Percentiles rank a stretch among this genome's conserved stretches.
These are phyloP conservation scores for Amanita brunnescens DNA, from an alignment of 768 basidiomycete species.

Conservation along the genomic window DNA sequence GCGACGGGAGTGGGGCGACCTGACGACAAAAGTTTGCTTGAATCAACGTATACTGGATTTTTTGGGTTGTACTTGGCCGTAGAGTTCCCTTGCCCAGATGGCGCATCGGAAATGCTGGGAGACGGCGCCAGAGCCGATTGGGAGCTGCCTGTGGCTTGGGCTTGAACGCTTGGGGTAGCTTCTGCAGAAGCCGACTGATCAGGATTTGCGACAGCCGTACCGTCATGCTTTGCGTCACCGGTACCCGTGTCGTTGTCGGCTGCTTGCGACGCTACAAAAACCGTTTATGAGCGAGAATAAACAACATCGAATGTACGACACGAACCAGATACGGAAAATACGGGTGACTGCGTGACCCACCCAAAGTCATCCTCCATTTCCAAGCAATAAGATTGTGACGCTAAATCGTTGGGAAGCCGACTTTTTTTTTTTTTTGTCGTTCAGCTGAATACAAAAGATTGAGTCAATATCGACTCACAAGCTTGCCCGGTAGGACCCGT, in stretches of 20 bases:
- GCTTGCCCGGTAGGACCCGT: background rate
- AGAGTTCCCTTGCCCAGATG: background rate
- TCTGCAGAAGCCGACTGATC: background rate
- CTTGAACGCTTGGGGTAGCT: background rate
- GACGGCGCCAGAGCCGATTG: background rate
- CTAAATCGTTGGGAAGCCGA: background rate
- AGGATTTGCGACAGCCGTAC: background rate
- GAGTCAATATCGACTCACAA: background rate
- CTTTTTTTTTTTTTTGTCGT: background rate
- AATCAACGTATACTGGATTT: constrained; percentile 3
- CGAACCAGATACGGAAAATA: constrained; percentile 4
- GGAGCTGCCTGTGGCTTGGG: background rate
- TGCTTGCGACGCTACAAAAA: background rate
- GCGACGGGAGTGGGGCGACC: constrained; percentile 3
- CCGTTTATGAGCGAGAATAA: background rate
- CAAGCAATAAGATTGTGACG: background rate
- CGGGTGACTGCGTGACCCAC: background rate
- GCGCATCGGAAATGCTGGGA: background rate
- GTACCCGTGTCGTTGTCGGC: background rate
- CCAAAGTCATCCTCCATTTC: constrained; percentile 4
- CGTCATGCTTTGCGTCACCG: background rate
- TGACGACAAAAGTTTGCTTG: background rate
- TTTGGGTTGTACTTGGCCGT: background rate
- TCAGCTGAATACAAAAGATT: background rate
- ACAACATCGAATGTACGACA: background rate